These are phyloP conservation scores for Agrocybe praecox DNA, from an alignment of 768 basidiomycete species.

Conservation along the genomic window DNA sequence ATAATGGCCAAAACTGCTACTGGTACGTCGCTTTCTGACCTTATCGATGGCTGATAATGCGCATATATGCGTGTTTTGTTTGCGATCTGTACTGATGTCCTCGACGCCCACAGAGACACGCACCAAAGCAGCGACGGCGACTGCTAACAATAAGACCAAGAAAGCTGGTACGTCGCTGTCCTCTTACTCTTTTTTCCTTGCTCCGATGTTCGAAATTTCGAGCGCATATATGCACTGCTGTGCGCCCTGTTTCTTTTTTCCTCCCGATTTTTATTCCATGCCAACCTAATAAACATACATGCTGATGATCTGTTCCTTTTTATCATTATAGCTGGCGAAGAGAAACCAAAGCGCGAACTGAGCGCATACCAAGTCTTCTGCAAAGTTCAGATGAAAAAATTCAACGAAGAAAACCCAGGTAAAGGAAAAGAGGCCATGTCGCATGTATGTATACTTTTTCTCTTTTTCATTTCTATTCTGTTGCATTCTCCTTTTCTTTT, in stretches of 20 bases:
- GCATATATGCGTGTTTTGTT: too few relatives aligned
- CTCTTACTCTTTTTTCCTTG: background rate
- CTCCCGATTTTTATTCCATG: too few relatives aligned
- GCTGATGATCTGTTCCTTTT: background rate
- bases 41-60: background rate
- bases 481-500: background rate
- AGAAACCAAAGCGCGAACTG: conserved; percentile 59
- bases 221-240: conserved; percentile 1
- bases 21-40: conserved; percentile 31
- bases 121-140: conserved; percentile 60
- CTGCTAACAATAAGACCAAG: conserved; percentile 44
- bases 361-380: conserved; percentile 62
- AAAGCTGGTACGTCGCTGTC: conserved; percentile 32
- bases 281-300: too few relatives aligned
- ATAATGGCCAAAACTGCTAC: conserved; percentile 56
- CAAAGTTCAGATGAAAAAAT: conserved; percentile 56
- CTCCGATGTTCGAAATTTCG: background rate
- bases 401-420: conserved; percentile 55
- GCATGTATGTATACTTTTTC: conserved; percentile 28
- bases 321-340: conserved; percentile 33
- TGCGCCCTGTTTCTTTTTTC: background rate
- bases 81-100: background rate
- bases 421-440: conserved; percentile 57
- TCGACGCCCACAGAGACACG: conserved; percentile 43
- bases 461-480: background rate